Evolutionary conservation across 2,329 filamentous ascomycete genomes (phyloP), one percentile per base, ranked within the genome.

Genomic region (Neopestalotiopsis clavispora): DNA sequence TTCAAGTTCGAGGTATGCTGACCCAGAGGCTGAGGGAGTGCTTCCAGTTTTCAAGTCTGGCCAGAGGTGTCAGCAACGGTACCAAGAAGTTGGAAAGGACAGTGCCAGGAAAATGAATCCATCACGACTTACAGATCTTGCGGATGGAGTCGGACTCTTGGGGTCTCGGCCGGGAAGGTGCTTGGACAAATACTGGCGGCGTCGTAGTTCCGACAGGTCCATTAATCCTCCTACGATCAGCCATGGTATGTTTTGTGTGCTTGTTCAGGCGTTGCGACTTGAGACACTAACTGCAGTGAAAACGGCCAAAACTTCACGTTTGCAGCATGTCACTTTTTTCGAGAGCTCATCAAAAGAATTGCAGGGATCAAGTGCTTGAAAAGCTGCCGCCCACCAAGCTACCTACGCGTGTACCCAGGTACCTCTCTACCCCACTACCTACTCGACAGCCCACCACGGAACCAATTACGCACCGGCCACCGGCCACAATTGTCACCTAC

Each of bases 21-120:
- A 98, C 14, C 96, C 96, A 63, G 94, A 96, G 13, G 96, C 96
- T 14, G 95, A 97, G 20, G 96, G 95, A 0, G 96, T 95, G 4
- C 98, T 89, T 30, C 94, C 94, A 9, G 95, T 98, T 80, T 96
- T 94, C 59, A 98, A 85, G 79, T 95, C 94, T 97, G 72, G 10
- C 38, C 38, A n/a, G 49, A 9, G 9, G 23, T 38, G 68, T 66
- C 49, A 66, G 52, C 32, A 56, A 12, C 9, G 42, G 42, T 67
- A 40, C 68, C 45, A 34, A 57, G 42, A 28, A n/a, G 30, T 23
- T 9, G 14, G 38, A 52, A 10, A 38, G 34, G 34, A 38, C 10
- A n/a, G 5, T 12, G 23, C 13, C 42, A 0, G 14, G 20, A 42
- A 60, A n/a, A n/a, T 57, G 58, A 20, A 13, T 40, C 23, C 38